These are phyloP conservation scores for grape (Vitis vinifera) DNA, from an alignment of 164 flowering plant genomes.

Conservation along the genomic window ASM3070453v1 NC_081818.1:4926501-4927000, in stretches of 20 bases:
- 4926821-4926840: constrained; percentile 91
- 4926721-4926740: constrained; percentile 35
- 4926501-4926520: neutral
- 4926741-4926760: neutral
- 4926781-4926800: constrained; percentile 8
- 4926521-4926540: neutral
- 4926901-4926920: neutral
- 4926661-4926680: constrained; percentile 41
- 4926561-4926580: neutral
- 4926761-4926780: neutral
- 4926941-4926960: constrained; percentile 85
- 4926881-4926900: neutral
- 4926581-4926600: neutral
- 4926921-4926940: constrained; percentile 14
- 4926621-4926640: neutral
- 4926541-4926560: too few relatives aligned
- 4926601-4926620: neutral
- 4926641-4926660: constrained; percentile 12
- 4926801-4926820: constrained; percentile 64
- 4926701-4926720: constrained; percentile 48
- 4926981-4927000: constrained; percentile 93
- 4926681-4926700: constrained; percentile 48
- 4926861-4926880: constrained; percentile 13
- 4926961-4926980: constrained; percentile 86
- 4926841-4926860: constrained; percentile 95